Conservation (phyloP, 306 rosid species). For the Sindora glabra region DNA sequence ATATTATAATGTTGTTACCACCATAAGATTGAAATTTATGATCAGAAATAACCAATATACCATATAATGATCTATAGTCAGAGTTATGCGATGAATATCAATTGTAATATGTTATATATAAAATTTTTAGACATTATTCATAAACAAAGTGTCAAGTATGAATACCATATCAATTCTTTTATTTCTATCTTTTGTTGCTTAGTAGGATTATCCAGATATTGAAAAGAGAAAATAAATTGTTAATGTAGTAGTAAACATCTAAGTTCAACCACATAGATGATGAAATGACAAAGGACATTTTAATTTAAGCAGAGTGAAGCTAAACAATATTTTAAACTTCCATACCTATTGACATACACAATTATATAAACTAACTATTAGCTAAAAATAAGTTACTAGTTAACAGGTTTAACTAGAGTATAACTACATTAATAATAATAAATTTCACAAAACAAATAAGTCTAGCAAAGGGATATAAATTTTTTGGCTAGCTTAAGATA, state of each 20-base stretch:
- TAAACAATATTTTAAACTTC: background rate
- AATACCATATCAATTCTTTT: constrained; percentile 84
- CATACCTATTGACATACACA: background rate
- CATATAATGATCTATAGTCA: background rate
- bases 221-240: constrained; percentile 16
- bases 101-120: too few species aligned
- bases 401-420: background rate
- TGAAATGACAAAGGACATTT: background rate
- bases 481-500: background rate
- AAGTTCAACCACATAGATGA: background rate
- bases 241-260: background rate
- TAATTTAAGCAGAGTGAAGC: background rate
- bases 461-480: background rate
- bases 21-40: background rate
- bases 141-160: too few species aligned
- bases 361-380: background rate
- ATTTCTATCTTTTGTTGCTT: constrained; percentile 96
- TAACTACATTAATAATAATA: background rate
- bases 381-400: background rate
- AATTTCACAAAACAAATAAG: too few species aligned
- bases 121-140: too few species aligned
- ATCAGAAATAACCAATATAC: background rate
- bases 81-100: too few species aligned
- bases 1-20: background rate
- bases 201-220: constrained; percentile 93